Conservation (phyloP, 768 basidiomycete genomes). For the Lyophyllum shimeji region DNA sequence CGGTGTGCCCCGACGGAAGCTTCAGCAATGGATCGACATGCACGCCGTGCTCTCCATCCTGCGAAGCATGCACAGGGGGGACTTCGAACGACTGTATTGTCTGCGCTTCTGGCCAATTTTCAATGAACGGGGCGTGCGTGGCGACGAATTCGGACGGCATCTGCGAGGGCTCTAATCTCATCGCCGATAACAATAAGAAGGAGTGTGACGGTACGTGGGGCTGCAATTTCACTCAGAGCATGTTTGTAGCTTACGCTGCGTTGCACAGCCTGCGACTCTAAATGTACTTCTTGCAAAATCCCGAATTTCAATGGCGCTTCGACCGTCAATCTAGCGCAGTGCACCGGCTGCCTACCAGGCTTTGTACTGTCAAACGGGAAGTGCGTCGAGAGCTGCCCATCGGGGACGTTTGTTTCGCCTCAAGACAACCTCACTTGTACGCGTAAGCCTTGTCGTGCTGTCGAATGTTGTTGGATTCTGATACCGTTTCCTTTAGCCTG, state of each 20-base stretch:
- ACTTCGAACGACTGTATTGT: conserved; percentile 68
- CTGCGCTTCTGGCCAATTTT: conserved; percentile 61
- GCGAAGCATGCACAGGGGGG: conserved; percentile 65
- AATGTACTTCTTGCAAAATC: conserved; percentile 77
- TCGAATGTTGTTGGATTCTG: conserved; percentile 2
- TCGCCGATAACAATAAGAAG: conserved; percentile 76
- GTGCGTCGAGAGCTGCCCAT: conserved; percentile 71
- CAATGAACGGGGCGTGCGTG: conserved; percentile 68
- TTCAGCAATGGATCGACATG: conserved; percentile 58
- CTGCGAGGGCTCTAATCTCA: conserved; percentile 62
- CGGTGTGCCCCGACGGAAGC: conserved; percentile 61
- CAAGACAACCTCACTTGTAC: conserved; percentile 74
- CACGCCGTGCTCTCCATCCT: conserved; percentile 57
- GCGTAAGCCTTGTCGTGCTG: conserved; percentile 43
- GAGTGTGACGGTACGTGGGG: conserved; percentile 73
- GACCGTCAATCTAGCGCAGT: conserved; percentile 62
- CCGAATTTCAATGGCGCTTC: conserved; percentile 70
- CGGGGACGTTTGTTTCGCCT: conserved; percentile 69
- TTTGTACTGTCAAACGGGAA: conserved; percentile 67
- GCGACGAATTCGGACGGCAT: conserved; percentile 63
- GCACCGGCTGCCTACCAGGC: conserved; percentile 79
- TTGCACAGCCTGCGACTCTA: conserved; percentile 65
- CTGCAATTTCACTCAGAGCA: not conserved
- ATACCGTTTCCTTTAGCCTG: conserved; percentile 29
- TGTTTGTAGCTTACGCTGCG: not conserved